Evolutionary conservation across 768 basidiomycete species (phyloP), one percentile per base, ranked within the genome.

Genomic region (Podaxis pistillaris): DNA sequence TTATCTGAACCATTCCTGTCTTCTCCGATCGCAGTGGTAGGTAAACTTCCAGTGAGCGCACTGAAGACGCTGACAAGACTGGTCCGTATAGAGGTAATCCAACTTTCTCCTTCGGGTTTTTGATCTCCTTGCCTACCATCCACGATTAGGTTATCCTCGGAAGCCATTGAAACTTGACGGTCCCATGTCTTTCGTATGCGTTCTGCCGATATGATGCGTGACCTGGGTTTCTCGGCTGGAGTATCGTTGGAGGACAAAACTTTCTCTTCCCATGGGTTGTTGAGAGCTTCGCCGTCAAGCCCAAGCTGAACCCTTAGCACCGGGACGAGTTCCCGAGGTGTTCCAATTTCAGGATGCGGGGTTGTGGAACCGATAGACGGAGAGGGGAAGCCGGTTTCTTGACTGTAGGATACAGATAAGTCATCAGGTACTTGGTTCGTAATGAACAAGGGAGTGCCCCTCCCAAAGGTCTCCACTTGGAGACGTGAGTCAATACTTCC

Each of bases 41-140:
- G 66, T 28, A 82, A 66, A 64, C 71, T 79, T n/a, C 79, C 74
- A 44, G 81, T 78, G 55, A 86, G 80, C 1, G 79, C 74, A 66
- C 80, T 82, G 66, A 86, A 78, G 4, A 81, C 83, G 58, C 77
- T 76, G 56, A 80, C 76, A 11, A 86, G 68, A 38, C 80, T 80
- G 17, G 78, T 77, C 62, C 70, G 77, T 66, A 84, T 55, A 24
- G 77, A 74, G 17, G 72, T 66, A 9, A 77, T 76, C 83, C 83
- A 83, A 24, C 76, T 71, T 6, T 75, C 77, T 2, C 49, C 46
- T 9, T 68, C 66, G 11, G 49, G 49, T 4, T 46, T 58, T 12
- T 62, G 55, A 15, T 56, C 40, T 1, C 26, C 30, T 33, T 13
- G 5, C 17, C 15, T 36, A 15, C 1, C 19, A 15, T 26, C 53